phyloP scores from a whole-genome alignment of 1,284 basidiomycete species.

The Apiotrichum laibachii region DNA sequence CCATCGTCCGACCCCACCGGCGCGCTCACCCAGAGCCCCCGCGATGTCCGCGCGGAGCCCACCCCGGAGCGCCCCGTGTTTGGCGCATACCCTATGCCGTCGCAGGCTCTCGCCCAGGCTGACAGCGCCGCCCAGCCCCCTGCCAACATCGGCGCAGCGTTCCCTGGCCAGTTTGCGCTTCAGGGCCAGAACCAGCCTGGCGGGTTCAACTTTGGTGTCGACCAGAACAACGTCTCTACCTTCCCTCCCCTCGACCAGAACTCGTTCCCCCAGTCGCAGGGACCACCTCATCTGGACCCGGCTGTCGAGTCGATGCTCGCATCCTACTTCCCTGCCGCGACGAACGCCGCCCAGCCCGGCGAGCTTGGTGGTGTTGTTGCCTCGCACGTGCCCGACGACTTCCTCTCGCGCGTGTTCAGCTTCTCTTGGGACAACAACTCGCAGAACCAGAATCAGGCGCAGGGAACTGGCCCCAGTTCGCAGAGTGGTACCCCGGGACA shows the following conservation, averaged over 20 bases:
- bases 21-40: constrained; percentile 4
- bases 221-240: constrained; percentile 23
- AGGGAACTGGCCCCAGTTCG: not conserved
- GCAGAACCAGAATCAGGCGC: not conserved
- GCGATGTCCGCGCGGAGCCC: constrained; percentile 17
- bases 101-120: constrained; percentile 4
- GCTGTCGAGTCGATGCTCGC: constrained; percentile 43
- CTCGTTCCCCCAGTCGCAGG: constrained; percentile 26
- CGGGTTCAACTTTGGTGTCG: constrained; percentile 33
- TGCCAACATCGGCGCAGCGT: constrained; percentile 1
- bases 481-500: not conserved
- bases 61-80: constrained; percentile 42
- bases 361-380: constrained; percentile 18
- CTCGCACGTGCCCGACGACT: constrained; percentile 43
- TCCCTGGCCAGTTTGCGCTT: constrained; percentile 14
- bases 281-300: constrained; percentile 34
- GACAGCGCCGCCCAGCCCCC: not conserved
- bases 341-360: not conserved
- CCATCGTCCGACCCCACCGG: constrained; percentile 12
- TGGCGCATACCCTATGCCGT: constrained; percentile 47
- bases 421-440: constrained; percentile 42
- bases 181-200: constrained; percentile 7
- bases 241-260: constrained; percentile 39
- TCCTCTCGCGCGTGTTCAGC: constrained; percentile 45
- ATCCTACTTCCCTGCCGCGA: constrained; percentile 36